A percentile compares a stretch with the other conserved stretches of the same genome.
Conservation (phyloP, 2,329 filamentous ascomycete species). For the Whalleya microplaca region DNA sequence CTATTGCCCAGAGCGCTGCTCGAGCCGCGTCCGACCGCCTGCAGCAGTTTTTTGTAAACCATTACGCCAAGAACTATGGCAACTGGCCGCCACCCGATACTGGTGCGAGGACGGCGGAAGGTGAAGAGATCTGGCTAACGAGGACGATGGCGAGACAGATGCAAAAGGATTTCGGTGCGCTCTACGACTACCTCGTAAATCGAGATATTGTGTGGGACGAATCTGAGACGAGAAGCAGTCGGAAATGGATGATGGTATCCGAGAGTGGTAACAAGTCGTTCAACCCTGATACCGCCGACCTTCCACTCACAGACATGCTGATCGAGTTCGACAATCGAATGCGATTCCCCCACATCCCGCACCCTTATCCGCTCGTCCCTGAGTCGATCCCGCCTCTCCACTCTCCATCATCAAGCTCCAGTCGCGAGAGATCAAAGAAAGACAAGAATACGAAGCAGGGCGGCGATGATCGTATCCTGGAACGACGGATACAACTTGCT, state of each 20-base stretch:
- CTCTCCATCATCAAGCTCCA: conserved; percentile 8
- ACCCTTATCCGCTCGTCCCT: conserved; percentile 69
- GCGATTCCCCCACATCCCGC: conserved; percentile 67
- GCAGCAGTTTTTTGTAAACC: conserved; percentile 60
- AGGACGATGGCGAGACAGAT: conserved; percentile 59
- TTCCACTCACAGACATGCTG: conserved; percentile 70
- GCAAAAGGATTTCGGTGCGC: conserved; percentile 68
- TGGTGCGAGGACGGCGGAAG: conserved; percentile 36
- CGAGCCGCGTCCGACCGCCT: conserved; percentile 62
- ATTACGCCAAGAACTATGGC: conserved; percentile 61
- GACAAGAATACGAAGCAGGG: conserved; percentile 27
- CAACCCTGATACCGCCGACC: conserved; percentile 53
- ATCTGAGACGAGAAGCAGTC: conserved; percentile 61
- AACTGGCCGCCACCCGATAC: conserved; percentile 61
- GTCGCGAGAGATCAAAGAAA: conserved; percentile 39
- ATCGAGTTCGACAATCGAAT: conserved; percentile 66
- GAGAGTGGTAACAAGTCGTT: conserved; percentile 50
- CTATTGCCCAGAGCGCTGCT: conserved; percentile 42
- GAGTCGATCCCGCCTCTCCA: conserved; percentile 47
- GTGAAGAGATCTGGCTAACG: conserved; percentile 62
- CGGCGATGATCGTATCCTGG: conserved; percentile 37
- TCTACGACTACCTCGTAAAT: conserved; percentile 74
- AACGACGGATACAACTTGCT: conserved; percentile 57
- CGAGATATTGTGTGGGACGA: conserved; percentile 68
- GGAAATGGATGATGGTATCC: conserved; percentile 67